Percentiles rank a stretch among this genome's conserved stretches.
Conservation (phyloP, 1,284 basidiomycete genomes). For the Athelia sp. region DNA sequence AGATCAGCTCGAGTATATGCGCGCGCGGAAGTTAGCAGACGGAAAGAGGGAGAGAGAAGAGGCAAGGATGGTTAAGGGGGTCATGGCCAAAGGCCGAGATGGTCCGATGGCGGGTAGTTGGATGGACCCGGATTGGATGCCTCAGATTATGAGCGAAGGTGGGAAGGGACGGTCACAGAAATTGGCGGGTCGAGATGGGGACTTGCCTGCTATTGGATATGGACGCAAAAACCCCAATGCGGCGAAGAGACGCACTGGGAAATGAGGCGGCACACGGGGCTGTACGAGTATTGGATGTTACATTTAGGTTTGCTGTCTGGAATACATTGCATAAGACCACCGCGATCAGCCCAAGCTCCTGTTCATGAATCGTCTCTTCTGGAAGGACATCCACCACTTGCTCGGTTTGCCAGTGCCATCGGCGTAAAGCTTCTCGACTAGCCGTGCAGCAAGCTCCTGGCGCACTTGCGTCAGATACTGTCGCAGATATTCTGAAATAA, state of each 20-base stretch:
- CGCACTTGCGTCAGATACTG: constrained; percentile 91
- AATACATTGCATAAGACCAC: not conserved
- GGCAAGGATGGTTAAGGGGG: constrained; percentile 61
- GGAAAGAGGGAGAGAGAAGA: constrained; percentile 76
- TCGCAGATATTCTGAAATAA: constrained; percentile 70
- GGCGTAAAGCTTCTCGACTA: constrained; percentile 87
- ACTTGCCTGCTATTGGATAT: constrained; percentile 79
- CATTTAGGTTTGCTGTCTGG: constrained; percentile 1
- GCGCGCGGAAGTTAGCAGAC: constrained; percentile 74
- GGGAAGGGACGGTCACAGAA: constrained; percentile 65
- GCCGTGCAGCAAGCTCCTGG: constrained; percentile 83
- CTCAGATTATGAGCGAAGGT: constrained; percentile 75
- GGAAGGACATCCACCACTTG: constrained; percentile 99
- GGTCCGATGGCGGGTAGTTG: constrained; percentile 63
- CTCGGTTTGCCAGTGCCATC: constrained; percentile 86
- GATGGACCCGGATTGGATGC: constrained; percentile 97
- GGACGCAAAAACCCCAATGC: constrained; percentile 88
- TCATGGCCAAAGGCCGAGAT: constrained; percentile 38
- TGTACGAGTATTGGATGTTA: constrained; percentile 7
- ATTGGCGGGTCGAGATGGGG: constrained; percentile 47
- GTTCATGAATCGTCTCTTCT: constrained; percentile 95
- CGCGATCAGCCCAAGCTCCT: constrained; percentile 67
- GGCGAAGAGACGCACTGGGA: constrained; percentile 43
- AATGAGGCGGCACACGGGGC: constrained; percentile 29
- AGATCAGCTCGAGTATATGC: constrained; percentile 84